These are phyloP conservation scores for Chlamydomonas asymmetrica DNA, from an alignment of 139 green algal genomes.

Conservation along the genomic window DNA sequence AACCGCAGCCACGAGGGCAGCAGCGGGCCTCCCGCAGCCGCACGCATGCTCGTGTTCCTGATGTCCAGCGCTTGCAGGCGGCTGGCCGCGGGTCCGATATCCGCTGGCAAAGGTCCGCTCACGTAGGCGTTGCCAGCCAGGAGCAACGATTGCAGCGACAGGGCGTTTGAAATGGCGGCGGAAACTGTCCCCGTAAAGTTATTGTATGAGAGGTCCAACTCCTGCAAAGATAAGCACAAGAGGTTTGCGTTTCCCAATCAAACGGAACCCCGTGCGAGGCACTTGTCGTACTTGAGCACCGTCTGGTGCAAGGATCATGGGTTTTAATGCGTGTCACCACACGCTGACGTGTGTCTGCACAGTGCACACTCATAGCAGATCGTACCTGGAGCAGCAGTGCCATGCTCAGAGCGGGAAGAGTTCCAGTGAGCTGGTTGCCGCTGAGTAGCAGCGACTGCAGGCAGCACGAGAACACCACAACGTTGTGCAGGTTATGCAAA, in stretches of 20 bases:
- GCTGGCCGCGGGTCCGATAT: background rate
- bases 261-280: background rate
- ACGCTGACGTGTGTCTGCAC: background rate
- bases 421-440: background rate
- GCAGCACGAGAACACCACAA: constrained; percentile 4
- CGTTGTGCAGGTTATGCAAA: constrained; percentile 6
- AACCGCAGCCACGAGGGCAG: background rate
- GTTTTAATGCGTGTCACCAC: background rate
- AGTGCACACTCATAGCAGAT: background rate
- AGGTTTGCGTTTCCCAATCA: background rate
- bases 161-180: background rate
- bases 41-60: constrained; percentile 3
- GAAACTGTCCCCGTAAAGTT: constrained; percentile 3
- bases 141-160: background rate
- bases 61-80: background rate
- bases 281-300: background rate
- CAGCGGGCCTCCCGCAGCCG: background rate
- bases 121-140: background rate
- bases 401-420: background rate
- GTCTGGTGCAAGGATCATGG: background rate
- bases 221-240: background rate
- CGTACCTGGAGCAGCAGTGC: background rate
- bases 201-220: constrained; percentile 9
- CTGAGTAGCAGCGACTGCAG: background rate
- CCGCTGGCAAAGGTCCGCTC: background rate